Conservation (phyloP, 2,329 filamentous ascomycete species). For the Colletotrichum sp. region DNA sequence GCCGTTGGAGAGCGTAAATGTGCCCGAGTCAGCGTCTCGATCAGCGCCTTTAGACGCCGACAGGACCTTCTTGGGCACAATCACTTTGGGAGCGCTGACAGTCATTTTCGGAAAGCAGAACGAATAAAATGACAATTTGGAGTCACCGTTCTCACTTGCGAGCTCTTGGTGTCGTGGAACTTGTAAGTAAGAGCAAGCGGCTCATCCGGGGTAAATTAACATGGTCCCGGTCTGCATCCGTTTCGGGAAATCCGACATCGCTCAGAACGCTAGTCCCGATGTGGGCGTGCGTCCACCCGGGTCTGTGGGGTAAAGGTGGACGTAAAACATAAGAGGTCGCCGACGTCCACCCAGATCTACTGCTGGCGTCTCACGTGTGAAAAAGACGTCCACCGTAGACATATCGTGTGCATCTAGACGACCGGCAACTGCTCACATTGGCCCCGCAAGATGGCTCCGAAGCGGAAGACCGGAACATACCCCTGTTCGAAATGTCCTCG, state of each 20-base stretch:
- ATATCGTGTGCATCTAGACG: background rate
- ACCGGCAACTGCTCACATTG: background rate
- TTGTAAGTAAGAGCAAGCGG: background rate
- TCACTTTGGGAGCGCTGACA: background rate
- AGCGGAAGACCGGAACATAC: background rate
- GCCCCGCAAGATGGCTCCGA: background rate
- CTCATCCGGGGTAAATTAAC: background rate
- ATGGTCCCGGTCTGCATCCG: background rate
- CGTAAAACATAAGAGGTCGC: background rate
- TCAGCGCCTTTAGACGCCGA: background rate
- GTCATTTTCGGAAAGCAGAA: background rate
- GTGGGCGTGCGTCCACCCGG: background rate
- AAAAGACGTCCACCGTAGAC: background rate
- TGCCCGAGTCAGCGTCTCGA: background rate
- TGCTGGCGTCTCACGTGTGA: background rate
- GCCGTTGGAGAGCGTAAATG: background rate
- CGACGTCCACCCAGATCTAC: background rate
- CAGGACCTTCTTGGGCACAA: background rate
- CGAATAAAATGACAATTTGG: background rate
- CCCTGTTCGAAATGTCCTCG: background rate
- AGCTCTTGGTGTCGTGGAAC: background rate
- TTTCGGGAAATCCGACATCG: background rate
- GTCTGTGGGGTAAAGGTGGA: background rate
- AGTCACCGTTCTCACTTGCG: fast-evolving
- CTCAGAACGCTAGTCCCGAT: background rate